Evolutionary conservation across 768 basidiomycete genomes (phyloP), one percentile per base, ranked within the genome.

Genomic region (Sistotremastrum suecicum): DNA sequence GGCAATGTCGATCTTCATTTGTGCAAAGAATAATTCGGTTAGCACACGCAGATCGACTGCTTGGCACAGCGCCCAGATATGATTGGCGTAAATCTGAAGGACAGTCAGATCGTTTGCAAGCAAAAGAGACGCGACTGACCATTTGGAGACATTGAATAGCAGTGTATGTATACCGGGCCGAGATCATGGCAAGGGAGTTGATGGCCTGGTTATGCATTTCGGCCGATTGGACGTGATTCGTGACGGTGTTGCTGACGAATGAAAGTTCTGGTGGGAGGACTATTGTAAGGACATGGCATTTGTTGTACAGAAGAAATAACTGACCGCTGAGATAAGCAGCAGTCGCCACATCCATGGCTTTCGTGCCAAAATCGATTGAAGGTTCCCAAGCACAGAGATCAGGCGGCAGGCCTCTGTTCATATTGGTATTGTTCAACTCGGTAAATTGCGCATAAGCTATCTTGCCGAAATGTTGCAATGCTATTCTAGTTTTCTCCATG

Each of bases 151-250:
- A 20, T 20, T 20, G 20, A 20, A 20, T 20, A 20, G 20, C 20
- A 20, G 20, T 20, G 20, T 20, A 20, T 20, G 20, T 20, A 20
- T 20, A 20, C 20, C 20, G 20, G 20, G 20, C 20, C 20, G 20
- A 20, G 20, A 20, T 20, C 20, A 20, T 20, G 20, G 59, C 59
- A 47, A 61, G 51, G 6, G 52, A 44, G 34, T 58, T 61, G 48
- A 61, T 49, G 20, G 55, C 53, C 48, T 61, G 59, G 51, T 61
- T 61, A 33, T 53, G 51, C 54, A 54, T 52, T 43, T 60, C 58
- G n/a, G 58, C 57, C 2, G 54, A 47, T 48, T 58, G 57, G 34
- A 60, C 57, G 43, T 50, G 49, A 10, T 46, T 55, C n/a, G 50
- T 43, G 39, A 59, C 57, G 1, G 59, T 56, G 49, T 54, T 56